These are phyloP conservation scores for Lagenaria siceraria DNA, from an alignment of 306 rosid species.

Conservation along the genomic window DNA sequence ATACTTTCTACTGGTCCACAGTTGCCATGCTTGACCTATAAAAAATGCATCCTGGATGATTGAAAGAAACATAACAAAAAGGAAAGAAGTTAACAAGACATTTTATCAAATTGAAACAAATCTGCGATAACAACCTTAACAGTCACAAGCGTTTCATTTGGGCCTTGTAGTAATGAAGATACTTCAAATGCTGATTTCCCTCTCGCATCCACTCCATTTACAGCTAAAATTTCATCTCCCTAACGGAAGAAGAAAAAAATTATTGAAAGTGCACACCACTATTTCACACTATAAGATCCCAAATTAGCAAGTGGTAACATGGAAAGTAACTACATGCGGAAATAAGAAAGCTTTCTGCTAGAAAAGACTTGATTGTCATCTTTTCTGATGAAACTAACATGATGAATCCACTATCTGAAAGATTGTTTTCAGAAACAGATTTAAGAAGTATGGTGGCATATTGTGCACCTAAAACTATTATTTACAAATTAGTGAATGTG, in stretches of 20 bases:
- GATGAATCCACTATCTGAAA: not conserved
- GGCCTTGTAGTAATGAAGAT: conserved; percentile 78
- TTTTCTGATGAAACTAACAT: not conserved
- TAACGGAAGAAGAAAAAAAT: conserved; percentile 10
- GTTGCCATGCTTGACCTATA: conserved; percentile 81
- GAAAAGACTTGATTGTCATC: not conserved
- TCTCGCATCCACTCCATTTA: conserved; percentile 57
- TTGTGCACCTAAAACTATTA: not conserved
- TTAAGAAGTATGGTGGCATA: not conserved
- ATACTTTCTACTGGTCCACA: conserved; percentile 79
- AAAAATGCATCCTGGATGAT: conserved; percentile 16
- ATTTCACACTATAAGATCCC: not conserved
- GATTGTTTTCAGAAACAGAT: not conserved
- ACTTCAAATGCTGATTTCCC: conserved; percentile 93
- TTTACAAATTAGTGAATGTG: not conserved
- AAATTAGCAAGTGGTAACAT: not conserved
- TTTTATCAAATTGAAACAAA: conserved; percentile 14
- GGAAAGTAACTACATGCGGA: not conserved
- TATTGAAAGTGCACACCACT: not conserved
- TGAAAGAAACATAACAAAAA: conserved; percentile 14
- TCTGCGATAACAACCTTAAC: conserved; percentile 57
- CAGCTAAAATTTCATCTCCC: conserved; percentile 94
- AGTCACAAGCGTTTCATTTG: conserved; percentile 74
- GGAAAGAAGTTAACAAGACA: conserved; percentile 9
- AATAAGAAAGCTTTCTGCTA: not conserved